Conservation (phyloP, 495 filamentous ascomycete genomes). For the Poronia punctata region DNA sequence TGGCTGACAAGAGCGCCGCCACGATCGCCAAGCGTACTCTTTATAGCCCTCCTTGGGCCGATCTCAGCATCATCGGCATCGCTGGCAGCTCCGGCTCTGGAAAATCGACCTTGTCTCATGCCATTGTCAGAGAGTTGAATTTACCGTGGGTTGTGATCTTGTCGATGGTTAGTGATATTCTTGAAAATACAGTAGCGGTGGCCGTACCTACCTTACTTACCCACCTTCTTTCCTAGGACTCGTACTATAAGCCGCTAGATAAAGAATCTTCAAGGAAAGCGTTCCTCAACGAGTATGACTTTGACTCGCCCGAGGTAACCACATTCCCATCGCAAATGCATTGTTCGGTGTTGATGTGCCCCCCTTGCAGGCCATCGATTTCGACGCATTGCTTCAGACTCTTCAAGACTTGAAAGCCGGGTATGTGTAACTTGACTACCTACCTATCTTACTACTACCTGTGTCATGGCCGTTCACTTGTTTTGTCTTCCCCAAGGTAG, state of each 20-base stretch:
- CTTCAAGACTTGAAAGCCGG: constrained; percentile 82
- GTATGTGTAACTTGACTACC: constrained; percentile 42
- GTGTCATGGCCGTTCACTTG: no score
- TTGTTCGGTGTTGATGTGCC: constrained; percentile 12
- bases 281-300: constrained; percentile 88
- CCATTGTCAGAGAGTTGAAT: constrained; percentile 82
- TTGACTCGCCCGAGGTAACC: constrained; percentile 72
- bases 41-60: constrained; percentile 91
- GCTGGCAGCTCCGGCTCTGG: constrained; percentile 94
- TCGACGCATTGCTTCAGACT: constrained; percentile 77
- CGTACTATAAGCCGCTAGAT: constrained; percentile 84
- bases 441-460: no score
- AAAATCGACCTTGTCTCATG: constrained; percentile 91
- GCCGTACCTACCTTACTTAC: constrained; percentile 2
- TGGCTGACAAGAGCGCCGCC: constrained; percentile 21
- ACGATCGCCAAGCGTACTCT: constrained; percentile 48
- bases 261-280: constrained; percentile 67
- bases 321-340: background rate
- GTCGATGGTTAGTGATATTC: constrained; percentile 63
- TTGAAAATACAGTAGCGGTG: constrained; percentile 6
- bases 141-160: constrained; percentile 97
- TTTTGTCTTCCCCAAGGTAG: background rate
- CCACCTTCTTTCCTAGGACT: constrained; percentile 61
- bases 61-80: constrained; percentile 90
- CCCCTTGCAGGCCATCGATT: constrained; percentile 69